Conservation (phyloP, 192 early-diverging fungal species). For the Linnemannia elongata region DNA sequence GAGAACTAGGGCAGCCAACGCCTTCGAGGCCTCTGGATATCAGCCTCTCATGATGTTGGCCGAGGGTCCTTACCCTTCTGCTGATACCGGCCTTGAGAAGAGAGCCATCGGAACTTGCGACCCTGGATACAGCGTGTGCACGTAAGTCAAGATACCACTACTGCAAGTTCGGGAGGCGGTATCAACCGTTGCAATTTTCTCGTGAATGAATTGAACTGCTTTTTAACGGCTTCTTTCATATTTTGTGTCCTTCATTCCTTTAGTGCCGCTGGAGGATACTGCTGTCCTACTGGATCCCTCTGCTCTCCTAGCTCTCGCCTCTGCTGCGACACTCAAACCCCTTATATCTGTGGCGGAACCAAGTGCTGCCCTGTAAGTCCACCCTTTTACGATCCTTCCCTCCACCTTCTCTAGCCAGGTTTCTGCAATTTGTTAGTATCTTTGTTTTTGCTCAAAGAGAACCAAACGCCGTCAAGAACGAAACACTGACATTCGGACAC, state of each 20-base stretch:
- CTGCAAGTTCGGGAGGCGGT: too few relatives aligned
- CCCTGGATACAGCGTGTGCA: conserved; percentile 30
- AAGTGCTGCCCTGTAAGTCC: conserved; percentile 45
- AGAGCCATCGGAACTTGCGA: conserved; percentile 21
- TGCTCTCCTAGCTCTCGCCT: background rate
- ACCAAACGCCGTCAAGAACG: too few relatives aligned
- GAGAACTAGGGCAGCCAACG: background rate
- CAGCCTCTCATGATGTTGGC: conserved; percentile 10
- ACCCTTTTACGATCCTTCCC: too few relatives aligned
- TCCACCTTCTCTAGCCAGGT: background rate
- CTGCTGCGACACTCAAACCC: conserved; percentile 5
- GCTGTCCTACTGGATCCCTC: conserved; percentile 9
- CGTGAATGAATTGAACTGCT: too few relatives aligned
- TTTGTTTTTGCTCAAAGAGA: background rate
- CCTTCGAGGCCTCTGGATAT: background rate
- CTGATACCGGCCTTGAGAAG: background rate
- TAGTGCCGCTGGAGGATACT: background rate
- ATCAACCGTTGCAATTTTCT: too few relatives aligned
- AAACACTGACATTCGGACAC: too few relatives aligned
- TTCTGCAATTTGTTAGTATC: background rate
- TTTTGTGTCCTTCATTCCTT: background rate
- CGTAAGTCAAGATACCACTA: conserved; percentile 8
- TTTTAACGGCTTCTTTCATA: too few relatives aligned
- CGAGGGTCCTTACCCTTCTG: conserved; percentile 28
- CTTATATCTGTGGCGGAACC: conserved; percentile 5